Base-by-base conservation (phyloP, 2,329 filamentous ascomycete genomes). In the Paradendryphiella salina region DNA sequence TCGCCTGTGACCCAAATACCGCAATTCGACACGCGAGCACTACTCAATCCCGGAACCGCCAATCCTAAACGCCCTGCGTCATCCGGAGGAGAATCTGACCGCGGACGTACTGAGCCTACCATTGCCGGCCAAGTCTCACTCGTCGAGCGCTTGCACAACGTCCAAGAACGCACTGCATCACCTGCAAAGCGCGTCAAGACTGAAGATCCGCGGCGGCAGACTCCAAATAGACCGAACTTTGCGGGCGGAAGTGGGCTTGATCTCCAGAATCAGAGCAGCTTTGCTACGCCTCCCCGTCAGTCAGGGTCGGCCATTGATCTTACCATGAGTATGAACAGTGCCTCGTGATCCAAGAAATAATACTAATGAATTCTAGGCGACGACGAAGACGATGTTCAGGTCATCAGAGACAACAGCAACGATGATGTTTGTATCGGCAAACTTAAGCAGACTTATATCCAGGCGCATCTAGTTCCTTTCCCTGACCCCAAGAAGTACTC, bases 401-500 rank as follows among this genome's bases (percentile, higher is more conserved):
- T 85, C 29, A 71, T 85, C 11, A 79, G 80, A 34, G 81, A 88
- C 48, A 79, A 84, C 23, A 81, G 78, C 38, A 80, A 85, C 15
- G 83, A 89, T 66, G 85, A 90, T 64, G 87, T 95, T 3, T 95
- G 90, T 73, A 91, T 89, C 65, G 90, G 90, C 34, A 87, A 88
- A 74, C 74, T 95, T 15, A 85, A 90, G 46, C 81, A 80, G 14
- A 82, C 85, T 2, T 82, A 77, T 46, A 77, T 94, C 34, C 84
- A 86, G 56, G 87, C 86, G 54, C 80, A 84, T 62, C 76, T 78
- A 29, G 83, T 93, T 1, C 90, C 90, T 1, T 82, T 80, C 2
- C 84, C 85, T 0, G 90, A 85, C 62, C 84, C 87, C 1, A 81
- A 81, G 23, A 78, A 80, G 18, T 79, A 83, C 51, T 76, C 80